Percentiles rank a stretch among this genome's conserved stretches.
phyloP scores from a whole-genome alignment of 129 eudicot species.

The Flaveria sonorensis region DNA sequence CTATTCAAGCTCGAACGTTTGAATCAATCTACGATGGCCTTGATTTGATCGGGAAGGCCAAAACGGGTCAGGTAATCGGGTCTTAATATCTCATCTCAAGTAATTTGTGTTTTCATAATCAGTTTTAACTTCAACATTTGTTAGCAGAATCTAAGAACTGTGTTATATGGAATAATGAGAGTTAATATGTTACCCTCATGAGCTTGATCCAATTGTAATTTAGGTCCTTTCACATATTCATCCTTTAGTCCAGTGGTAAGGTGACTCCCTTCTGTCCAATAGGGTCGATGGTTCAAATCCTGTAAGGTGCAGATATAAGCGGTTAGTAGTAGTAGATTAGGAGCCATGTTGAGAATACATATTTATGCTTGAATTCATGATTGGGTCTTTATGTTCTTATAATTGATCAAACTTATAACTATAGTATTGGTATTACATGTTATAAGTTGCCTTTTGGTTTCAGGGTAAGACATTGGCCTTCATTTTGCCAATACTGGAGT shows the following conservation, averaged over 20 bases:
- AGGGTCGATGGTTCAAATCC: too few species aligned
- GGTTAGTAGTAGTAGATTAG: too few species aligned
- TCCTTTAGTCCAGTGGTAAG: too few species aligned
- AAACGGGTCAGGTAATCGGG: conserved; percentile 74
- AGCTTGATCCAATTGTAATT: too few species aligned
- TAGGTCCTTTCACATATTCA: too few species aligned
- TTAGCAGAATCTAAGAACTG: too few species aligned
- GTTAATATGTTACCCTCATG: too few species aligned
- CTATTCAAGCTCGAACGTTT: conserved; percentile 87
- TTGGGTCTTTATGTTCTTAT: background rate
- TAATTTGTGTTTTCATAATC: background rate
- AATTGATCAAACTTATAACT: background rate
- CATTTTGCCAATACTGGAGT: conserved; percentile 81
- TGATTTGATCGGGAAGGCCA: conserved; percentile 88
- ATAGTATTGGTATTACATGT: background rate
- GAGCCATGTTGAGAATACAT: too few species aligned
- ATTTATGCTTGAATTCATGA: background rate
- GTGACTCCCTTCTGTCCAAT: too few species aligned
- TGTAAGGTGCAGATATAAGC: too few species aligned
- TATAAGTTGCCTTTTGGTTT: background rate
- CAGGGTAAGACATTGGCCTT: conserved; percentile 89
- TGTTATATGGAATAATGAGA: too few species aligned
- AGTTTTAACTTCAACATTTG: background rate
- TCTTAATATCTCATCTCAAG: background rate
- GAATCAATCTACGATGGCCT: conserved; percentile 58